Conservation (phyloP, 768 basidiomycete genomes). For the Cystofilobasidium macerans region DNA sequence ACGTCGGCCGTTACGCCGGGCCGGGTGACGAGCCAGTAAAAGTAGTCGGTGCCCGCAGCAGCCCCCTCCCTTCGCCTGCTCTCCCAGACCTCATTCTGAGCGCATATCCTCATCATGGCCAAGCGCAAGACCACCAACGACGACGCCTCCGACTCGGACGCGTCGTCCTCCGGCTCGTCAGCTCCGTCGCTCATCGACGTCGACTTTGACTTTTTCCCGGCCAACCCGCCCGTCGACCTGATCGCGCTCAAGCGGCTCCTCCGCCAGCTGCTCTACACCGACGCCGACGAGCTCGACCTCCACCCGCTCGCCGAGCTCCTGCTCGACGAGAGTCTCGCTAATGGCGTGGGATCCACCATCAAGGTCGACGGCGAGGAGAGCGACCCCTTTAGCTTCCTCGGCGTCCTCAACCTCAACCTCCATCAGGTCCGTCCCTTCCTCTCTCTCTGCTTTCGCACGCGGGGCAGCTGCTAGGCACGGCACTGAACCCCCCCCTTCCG, state of each 20-base stretch:
- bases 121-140: slow-evolving; percentile 17
- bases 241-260: slow-evolving; percentile 48
- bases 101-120: neutral
- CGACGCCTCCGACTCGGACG: neutral
- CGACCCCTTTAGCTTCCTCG: slow-evolving; percentile 81
- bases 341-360: slow-evolving; percentile 67
- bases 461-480: neutral
- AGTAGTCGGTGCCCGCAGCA: neutral
- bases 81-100: neutral
- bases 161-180: slow-evolving; percentile 17
- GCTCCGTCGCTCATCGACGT: slow-evolving; percentile 53
- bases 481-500: neutral
- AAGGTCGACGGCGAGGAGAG: slow-evolving; percentile 83
- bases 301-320: slow-evolving; percentile 71
- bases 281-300: slow-evolving; percentile 60
- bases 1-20: too few species aligned
- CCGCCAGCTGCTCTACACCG: slow-evolving; percentile 55
- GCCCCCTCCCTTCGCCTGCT: neutral
- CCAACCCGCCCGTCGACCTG: slow-evolving; percentile 76
- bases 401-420: slow-evolving; percentile 63
- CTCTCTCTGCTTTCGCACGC: too few species aligned
- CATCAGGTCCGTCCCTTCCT: slow-evolving; percentile 47
- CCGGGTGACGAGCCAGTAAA: neutral
- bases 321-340: slow-evolving; percentile 49
- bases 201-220: slow-evolving; percentile 88